Conservation (phyloP, 441 rosid genomes). For the Theobroma grandiflorum region DNA sequence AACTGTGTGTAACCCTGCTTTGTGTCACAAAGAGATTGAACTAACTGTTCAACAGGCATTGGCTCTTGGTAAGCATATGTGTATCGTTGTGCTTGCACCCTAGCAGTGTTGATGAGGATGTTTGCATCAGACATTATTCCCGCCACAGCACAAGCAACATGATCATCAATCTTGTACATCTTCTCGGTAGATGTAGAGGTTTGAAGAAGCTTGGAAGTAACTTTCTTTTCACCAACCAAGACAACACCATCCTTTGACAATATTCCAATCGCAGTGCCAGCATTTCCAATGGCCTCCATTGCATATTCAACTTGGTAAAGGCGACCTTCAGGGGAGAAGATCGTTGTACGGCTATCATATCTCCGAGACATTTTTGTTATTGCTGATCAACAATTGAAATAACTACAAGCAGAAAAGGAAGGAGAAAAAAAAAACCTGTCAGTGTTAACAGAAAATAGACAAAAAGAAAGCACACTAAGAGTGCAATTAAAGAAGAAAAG, state of each 20-base stretch:
- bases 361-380: slow-evolving; percentile 74
- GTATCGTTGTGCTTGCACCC: slow-evolving; percentile 94
- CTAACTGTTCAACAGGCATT: slow-evolving; percentile 96
- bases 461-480: neutral
- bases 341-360: slow-evolving; percentile 97
- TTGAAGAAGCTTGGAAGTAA: slow-evolving; percentile 91
- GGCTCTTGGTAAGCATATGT: slow-evolving; percentile 94
- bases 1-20: slow-evolving; percentile 98
- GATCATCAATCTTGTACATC: slow-evolving; percentile 98
- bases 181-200: slow-evolving; percentile 90
- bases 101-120: slow-evolving; percentile 89
- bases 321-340: slow-evolving; percentile 99
- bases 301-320: slow-evolving; percentile 98
- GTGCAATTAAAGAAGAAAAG: neutral
- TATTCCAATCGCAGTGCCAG: slow-evolving; percentile 89
- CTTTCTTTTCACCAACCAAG: slow-evolving; percentile 94
- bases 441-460: neutral
- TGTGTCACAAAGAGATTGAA: slow-evolving; percentile 94
- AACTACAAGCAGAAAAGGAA: neutral
- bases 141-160: slow-evolving; percentile 93
- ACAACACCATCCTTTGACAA: slow-evolving; percentile 89
- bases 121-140: slow-evolving; percentile 99
- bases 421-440: neutral
- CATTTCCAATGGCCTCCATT: slow-evolving; percentile 97
- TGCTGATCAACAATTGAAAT: neutral